Evolutionary conservation across 345 rosid genomes (phyloP).

Genomic region (Ceriops tagal): DNA sequence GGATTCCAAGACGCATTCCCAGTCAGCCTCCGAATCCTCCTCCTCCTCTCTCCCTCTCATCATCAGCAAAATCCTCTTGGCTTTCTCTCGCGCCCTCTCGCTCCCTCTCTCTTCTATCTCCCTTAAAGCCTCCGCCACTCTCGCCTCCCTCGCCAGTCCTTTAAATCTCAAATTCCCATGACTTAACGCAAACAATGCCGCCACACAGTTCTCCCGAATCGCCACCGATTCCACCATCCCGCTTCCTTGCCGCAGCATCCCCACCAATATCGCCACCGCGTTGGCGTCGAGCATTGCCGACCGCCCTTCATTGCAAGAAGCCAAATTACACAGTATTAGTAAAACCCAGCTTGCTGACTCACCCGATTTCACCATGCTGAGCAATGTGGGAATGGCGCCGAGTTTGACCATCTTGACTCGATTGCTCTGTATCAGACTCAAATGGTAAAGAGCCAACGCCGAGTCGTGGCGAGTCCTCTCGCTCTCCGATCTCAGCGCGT

Average conservation of each 20-base stretch:
- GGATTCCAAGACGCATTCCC: constrained; percentile 13
- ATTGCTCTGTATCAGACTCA: constrained; percentile 27
- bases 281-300: constrained; percentile 33
- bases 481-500: constrained; percentile 25
- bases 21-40: constrained; percentile 8
- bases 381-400: constrained; percentile 23
- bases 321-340: constrained; percentile 28
- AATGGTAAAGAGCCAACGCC: constrained; percentile 28
- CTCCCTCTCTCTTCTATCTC: constrained; percentile 26
- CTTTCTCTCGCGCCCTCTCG: constrained; percentile 27
- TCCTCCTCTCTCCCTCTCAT: constrained; percentile 26
- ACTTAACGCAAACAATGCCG: constrained; percentile 28
- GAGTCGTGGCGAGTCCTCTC: constrained; percentile 31
- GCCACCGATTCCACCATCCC: constrained; percentile 8
- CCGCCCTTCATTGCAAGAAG: constrained; percentile 30
- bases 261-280: constrained; percentile 29
- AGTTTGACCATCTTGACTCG: constrained; percentile 30
- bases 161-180: constrained; percentile 34
- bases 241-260: constrained; percentile 17
- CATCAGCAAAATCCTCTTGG: constrained; percentile 24
- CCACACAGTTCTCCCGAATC: constrained; percentile 28
- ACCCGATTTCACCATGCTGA: constrained; percentile 20
- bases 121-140: constrained; percentile 25
- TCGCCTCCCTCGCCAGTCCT: constrained; percentile 31
- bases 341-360: constrained; percentile 17